These are phyloP conservation scores for Pestalotiopsis sp. DNA, from an alignment of 2,329 filamentous ascomycete species.

Conservation along the genomic window DNA sequence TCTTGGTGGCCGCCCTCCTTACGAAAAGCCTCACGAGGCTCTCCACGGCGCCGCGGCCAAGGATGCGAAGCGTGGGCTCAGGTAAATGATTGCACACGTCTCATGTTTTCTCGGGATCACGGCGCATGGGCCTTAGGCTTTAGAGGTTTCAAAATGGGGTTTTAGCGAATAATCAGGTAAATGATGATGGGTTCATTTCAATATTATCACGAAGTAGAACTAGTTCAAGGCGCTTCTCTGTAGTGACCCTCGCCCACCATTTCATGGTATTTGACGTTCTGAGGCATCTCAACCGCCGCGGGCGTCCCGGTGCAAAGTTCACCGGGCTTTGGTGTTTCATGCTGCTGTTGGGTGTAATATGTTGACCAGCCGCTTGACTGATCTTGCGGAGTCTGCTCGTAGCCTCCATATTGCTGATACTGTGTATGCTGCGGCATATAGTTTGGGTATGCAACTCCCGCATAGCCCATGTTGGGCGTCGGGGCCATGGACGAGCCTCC, in stretches of 20 bases:
- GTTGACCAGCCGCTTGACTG: constrained; percentile 7
- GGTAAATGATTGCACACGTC: constrained; percentile 4
- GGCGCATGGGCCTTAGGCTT: background rate
- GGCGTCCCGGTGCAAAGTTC: constrained; percentile 23
- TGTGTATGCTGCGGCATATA: background rate
- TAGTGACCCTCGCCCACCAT: constrained; percentile 36
- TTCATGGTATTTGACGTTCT: constrained; percentile 31
- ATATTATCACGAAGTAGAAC: background rate
- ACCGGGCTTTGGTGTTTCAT: constrained; percentile 18
- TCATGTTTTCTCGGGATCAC: background rate
- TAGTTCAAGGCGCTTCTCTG: constrained; percentile 18
- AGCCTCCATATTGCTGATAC: background rate
- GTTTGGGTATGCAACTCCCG: constrained; percentile 5
- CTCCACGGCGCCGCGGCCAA: constrained; percentile 57
- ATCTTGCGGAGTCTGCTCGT: background rate
- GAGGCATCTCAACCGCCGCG: constrained; percentile 33
- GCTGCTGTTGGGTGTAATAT: constrained; percentile 10
- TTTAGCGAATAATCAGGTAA: background rate
- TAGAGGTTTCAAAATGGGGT: constrained; percentile 3
- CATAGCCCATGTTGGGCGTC: constrained; percentile 7
- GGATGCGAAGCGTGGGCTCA: constrained; percentile 59
- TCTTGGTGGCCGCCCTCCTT: constrained; percentile 69
- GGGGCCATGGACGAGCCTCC: constrained; percentile 4
- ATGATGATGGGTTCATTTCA: background rate
- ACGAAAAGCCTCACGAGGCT: constrained; percentile 48